These are phyloP conservation scores for Termitomyces sp. DNA, from an alignment of 768 basidiomycete genomes.

Conservation along the genomic window DNA sequence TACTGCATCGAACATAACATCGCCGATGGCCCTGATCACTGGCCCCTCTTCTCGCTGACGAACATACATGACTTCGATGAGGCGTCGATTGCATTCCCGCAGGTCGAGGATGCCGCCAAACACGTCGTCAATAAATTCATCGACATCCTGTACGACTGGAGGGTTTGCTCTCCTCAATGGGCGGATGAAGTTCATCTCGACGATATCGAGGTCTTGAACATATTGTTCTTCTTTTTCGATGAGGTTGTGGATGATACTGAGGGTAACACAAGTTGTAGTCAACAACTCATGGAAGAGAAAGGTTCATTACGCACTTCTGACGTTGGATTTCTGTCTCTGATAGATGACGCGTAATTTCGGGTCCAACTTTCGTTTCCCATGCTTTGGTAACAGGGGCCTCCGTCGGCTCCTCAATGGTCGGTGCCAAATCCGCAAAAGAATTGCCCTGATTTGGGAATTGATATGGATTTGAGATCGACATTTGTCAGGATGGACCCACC, in stretches of 20 bases:
- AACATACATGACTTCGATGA: slow-evolving; percentile 85
- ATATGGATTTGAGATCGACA: slow-evolving; percentile 2
- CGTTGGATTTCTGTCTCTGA: slow-evolving; percentile 78
- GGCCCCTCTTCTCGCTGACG: slow-evolving; percentile 84
- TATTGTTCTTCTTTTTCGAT: slow-evolving; percentile 90
- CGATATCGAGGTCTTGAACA: slow-evolving; percentile 78
- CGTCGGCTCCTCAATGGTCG: slow-evolving; percentile 27
- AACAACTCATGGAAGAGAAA: neutral
- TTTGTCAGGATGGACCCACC: slow-evolving; percentile 32
- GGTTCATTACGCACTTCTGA: slow-evolving; percentile 55
- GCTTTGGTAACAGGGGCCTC: slow-evolving; percentile 30
- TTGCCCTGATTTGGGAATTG: slow-evolving; percentile 25
- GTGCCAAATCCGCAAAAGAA: slow-evolving; percentile 27
- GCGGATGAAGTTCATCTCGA: slow-evolving; percentile 65
- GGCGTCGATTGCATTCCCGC: slow-evolving; percentile 75
- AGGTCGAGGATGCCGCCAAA: slow-evolving; percentile 89
- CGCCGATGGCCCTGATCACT: slow-evolving; percentile 83
- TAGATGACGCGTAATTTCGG: slow-evolving; percentile 43
- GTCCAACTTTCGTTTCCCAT: slow-evolving; percentile 48
- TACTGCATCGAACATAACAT: slow-evolving; percentile 84
- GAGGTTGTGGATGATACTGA: slow-evolving; percentile 80
- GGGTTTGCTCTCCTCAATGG: slow-evolving; percentile 47
- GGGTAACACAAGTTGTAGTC: neutral
- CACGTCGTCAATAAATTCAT: slow-evolving; percentile 85
- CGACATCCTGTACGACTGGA: slow-evolving; percentile 52